These are phyloP conservation scores for Naegleria fowleri DNA, from an alignment of 208 protist species.

Conservation along the genomic window DNA sequence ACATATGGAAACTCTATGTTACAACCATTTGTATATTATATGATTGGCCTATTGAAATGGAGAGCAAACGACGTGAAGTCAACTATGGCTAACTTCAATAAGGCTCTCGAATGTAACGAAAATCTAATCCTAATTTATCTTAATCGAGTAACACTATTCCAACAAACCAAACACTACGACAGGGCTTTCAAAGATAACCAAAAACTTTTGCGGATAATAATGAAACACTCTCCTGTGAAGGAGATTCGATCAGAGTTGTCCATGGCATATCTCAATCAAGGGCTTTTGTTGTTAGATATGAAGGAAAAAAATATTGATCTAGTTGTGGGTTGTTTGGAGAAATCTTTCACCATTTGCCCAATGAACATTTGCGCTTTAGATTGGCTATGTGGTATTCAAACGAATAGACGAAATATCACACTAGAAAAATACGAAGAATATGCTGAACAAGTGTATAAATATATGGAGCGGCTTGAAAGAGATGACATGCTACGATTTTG, in stretches of 20 bases:
- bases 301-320: neutral
- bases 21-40: neutral
- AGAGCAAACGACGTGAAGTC: neutral
- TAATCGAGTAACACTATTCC: neutral
- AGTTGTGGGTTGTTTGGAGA: neutral
- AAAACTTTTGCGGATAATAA: neutral
- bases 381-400: slow-evolving; percentile 4
- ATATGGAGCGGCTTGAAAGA: neutral
- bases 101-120: neutral
- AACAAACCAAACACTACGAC: neutral
- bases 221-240: neutral
- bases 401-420: neutral
- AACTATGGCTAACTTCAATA: neutral
- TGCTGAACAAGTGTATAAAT: neutral
- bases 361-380: neutral
- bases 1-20: neutral
- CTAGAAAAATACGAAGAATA: neutral
- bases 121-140: neutral
- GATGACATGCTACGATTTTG: neutral
- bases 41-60: neutral
- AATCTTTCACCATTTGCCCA: neutral
- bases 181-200: neutral
- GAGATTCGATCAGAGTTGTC: neutral
- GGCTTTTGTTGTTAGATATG: neutral
- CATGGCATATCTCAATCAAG: neutral